Conservation (phyloP, 441 rosid genomes). For the Manihot esculenta region DNA sequence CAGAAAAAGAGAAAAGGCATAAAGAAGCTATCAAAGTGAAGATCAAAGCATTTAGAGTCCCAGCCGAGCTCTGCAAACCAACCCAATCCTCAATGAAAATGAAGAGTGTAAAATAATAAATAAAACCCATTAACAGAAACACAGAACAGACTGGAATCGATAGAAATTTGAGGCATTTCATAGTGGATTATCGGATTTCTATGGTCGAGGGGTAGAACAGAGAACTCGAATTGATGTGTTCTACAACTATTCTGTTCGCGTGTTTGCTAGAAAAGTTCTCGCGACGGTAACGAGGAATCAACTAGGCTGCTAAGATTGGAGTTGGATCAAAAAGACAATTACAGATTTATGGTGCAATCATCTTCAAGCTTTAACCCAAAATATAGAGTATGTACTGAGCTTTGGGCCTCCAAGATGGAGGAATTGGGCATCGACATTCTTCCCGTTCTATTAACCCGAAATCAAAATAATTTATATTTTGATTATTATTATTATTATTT, state of each 20-base stretch:
- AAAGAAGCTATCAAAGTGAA: slow-evolving; percentile 52
- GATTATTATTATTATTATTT: too few relatives aligned
- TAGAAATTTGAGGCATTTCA: slow-evolving; percentile 54
- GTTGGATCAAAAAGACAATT: not conserved
- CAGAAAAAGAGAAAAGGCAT: slow-evolving; percentile 50
- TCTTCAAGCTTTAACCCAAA: too few relatives aligned
- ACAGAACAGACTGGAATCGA: slow-evolving; percentile 60
- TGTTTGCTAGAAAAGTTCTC: not conserved
- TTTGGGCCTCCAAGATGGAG: too few relatives aligned
- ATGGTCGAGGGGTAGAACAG: not conserved
- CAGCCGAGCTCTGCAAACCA: slow-evolving; percentile 62
- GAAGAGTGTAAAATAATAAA: slow-evolving; percentile 63
- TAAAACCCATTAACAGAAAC: slow-evolving; percentile 51
- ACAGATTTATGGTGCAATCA: not conserved
- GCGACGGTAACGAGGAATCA: not conserved
- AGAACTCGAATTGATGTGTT: not conserved
- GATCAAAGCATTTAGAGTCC: slow-evolving; percentile 51
- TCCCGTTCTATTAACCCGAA: too few relatives aligned
- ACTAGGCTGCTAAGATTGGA: not conserved
- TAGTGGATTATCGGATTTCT: slow-evolving; percentile 22
- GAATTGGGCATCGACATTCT: too few relatives aligned
- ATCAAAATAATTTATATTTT: too few relatives aligned
- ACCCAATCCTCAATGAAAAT: slow-evolving; percentile 63
- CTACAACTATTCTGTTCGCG: not conserved
- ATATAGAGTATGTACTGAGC: too few relatives aligned